Percentiles rank a stretch among this genome's conserved stretches.
These are phyloP conservation scores for Lactarius indigo DNA, from an alignment of 768 basidiomycete species.

Conservation along the genomic window DNA sequence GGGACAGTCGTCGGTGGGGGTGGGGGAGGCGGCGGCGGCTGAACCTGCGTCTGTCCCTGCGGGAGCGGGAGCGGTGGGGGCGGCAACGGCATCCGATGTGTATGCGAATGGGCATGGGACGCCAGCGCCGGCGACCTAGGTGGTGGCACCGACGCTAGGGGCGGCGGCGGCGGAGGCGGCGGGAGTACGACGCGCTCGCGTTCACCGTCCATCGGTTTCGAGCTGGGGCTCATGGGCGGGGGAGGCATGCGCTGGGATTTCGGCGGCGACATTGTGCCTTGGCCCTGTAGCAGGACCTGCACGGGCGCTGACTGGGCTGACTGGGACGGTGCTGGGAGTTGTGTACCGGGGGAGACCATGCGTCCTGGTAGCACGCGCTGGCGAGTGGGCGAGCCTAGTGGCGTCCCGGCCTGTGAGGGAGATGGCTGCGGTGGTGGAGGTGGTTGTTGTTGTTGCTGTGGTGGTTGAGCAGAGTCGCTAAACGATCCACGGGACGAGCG, in stretches of 20 bases:
- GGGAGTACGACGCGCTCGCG: conserved; percentile 16
- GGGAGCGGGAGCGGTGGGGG: not conserved
- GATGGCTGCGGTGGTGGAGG: not conserved
- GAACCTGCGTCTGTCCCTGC: not conserved
- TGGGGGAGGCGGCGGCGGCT: not conserved
- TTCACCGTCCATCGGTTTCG: conserved; percentile 24
- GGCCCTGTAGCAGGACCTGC: conserved; percentile 5
- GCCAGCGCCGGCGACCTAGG: not conserved
- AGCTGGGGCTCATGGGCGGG: conserved; percentile 11
- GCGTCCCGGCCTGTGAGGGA: conserved; percentile 7
- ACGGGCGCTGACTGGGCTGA: not conserved
- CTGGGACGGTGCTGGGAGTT: not conserved
- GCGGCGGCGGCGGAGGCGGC: not conserved
- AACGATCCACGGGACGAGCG: conserved; percentile 22
- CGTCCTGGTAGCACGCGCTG: conserved; percentile 10
- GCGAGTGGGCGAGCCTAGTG: conserved; percentile 18
- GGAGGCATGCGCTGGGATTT: conserved; percentile 7
- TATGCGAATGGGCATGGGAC: not conserved
- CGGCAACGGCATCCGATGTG: conserved; percentile 17
- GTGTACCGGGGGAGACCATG: conserved; percentile 9
- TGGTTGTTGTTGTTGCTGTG: not conserved
- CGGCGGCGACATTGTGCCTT: conserved; percentile 18
- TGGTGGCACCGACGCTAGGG: not conserved
- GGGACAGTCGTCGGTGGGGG: not conserved
- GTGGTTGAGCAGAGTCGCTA: conserved; percentile 11